Base-by-base conservation (phyloP, 768 basidiomycete genomes). In the Myochromella boudieri region DNA sequence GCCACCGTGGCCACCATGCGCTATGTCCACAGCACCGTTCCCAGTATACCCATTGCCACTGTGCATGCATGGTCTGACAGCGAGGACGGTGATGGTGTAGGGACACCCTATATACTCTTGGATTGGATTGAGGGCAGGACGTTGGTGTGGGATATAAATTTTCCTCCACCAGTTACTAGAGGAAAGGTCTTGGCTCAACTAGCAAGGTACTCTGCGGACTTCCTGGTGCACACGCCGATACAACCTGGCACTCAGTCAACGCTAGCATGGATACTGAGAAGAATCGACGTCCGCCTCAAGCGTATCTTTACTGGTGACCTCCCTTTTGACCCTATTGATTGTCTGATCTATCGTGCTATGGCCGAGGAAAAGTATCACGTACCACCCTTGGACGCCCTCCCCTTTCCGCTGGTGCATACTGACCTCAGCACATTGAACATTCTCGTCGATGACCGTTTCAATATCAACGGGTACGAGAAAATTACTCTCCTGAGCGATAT, bases 11-110 rank as follows among this genome's bases (percentile, higher is more conserved):
- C 34, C 42, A 49, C 36, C n/a, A 49, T 49, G 48, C 34, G 27
- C 42, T 49, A 44, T 24, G 42, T 49, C 24, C 42, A 38, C 25
- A 4, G 12, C n/a, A 32, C 36, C 27, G 42, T 43, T 22, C 48
- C 48, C 12, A 37, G 12, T 44, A 49, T 49, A 44, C 48, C 36
- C 37, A 20, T 49, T 42, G 48, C 48, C 15, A 44, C 42, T 28
- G 48, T 49, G 37, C 42, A 49, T 22, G 42, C 42, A 14, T 49
- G 48, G 48, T 49, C 48, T 25, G 48, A 44, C 14, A 49, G 42
- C 42, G 34, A 44, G 33, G 48, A 44, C 24, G 48, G 48, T 20
- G 48, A 44, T 49, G 48, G 42, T n/a, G 42, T 49, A 28, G 48
- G 42, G 27, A 49, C 41, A 29, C 42, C 42, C 6, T 49, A 49